Evolutionary conservation across 768 basidiomycete genomes (phyloP).

Genomic region (Cubamyces lactineus): DNA sequence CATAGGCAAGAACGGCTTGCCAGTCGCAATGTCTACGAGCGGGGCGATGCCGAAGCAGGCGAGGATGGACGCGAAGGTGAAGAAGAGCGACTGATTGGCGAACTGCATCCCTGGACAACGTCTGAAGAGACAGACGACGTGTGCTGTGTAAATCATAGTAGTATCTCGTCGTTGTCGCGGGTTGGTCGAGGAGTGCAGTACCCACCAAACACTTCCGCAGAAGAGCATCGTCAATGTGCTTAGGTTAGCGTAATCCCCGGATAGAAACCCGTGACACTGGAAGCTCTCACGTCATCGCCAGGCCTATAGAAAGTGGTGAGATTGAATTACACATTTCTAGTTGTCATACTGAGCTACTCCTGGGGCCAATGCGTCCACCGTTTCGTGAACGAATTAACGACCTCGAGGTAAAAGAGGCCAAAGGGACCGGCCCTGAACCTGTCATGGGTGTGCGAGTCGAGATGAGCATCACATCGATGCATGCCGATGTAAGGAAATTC

Average conservation of each 20-base stretch:
- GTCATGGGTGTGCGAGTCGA: neutral
- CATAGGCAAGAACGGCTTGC: constrained; percentile 4
- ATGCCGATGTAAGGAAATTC: neutral
- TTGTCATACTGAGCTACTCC: constrained; percentile 53
- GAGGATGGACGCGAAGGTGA: constrained; percentile 22
- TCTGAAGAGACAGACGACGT: neutral
- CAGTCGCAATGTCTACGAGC: constrained; percentile 8
- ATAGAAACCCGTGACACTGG: constrained; percentile 50
- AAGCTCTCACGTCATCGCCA: constrained; percentile 5
- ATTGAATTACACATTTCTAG: too few relatives aligned
- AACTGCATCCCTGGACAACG: constrained; percentile 29
- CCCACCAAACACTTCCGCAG: constrained; percentile 30
- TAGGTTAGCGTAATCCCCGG: constrained; percentile 33
- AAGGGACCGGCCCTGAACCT: constrained; percentile 24
- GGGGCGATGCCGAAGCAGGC: constrained; percentile 26
- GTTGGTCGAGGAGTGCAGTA: constrained; percentile 66
- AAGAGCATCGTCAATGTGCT: constrained; percentile 19
- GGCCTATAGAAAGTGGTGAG: neutral
- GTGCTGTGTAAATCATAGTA: too few relatives aligned
- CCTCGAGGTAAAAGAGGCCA: constrained; percentile 25
- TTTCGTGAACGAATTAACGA: constrained; percentile 54
- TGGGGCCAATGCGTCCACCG: constrained; percentile 65
- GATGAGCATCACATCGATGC: neutral
- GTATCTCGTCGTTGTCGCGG: too few relatives aligned
- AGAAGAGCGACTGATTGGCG: constrained; percentile 25